phyloP scores from a whole-genome alignment of 352 stramenopile species.

The Globisporangium nunn region DNA sequence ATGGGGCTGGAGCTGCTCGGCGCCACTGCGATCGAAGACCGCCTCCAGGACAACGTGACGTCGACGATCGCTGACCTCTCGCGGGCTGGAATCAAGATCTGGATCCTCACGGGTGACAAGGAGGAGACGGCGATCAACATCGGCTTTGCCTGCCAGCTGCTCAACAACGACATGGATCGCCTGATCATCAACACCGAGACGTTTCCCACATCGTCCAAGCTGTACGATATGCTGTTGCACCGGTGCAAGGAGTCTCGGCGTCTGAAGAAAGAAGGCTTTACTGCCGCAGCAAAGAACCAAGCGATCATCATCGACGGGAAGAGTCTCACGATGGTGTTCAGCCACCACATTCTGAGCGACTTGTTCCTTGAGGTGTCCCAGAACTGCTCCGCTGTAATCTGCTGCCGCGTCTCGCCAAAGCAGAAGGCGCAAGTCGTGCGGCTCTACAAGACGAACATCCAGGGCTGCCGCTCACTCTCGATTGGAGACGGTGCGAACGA shows the following conservation, averaged over 20 bases:
- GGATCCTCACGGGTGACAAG: conserved; percentile 88
- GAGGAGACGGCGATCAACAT: conserved; percentile 97
- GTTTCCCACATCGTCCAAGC: conserved; percentile 33
- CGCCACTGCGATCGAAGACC: conserved; percentile 79
- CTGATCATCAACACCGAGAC: conserved; percentile 75
- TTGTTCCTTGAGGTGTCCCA: conserved; percentile 84
- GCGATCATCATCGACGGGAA: conserved; percentile 73
- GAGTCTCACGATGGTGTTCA: conserved; percentile 73
- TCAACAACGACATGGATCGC: conserved; percentile 94
- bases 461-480: conserved; percentile 86
- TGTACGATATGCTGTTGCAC: conserved; percentile 55
- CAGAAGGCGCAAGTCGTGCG: conserved; percentile 89
- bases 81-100: conserved; percentile 77
- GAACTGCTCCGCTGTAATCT: conserved; percentile 83
- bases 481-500: conserved; percentile 99
- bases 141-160: conserved; percentile 91
- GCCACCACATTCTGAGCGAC: conserved; percentile 56
- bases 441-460: conserved; percentile 80
- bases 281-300: conserved; percentile 13
- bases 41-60: conserved; percentile 71
- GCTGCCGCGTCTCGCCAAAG: conserved; percentile 88
- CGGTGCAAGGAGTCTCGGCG: conserved; percentile 40
- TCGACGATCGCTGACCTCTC: conserved; percentile 69
- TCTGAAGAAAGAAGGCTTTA: conserved; percentile 19
- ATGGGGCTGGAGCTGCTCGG: conserved; percentile 63